Evolutionary conservation across 768 basidiomycete species (phyloP), one percentile per base, ranked within the genome.

Genomic region (Mrakia frigida): DNA sequence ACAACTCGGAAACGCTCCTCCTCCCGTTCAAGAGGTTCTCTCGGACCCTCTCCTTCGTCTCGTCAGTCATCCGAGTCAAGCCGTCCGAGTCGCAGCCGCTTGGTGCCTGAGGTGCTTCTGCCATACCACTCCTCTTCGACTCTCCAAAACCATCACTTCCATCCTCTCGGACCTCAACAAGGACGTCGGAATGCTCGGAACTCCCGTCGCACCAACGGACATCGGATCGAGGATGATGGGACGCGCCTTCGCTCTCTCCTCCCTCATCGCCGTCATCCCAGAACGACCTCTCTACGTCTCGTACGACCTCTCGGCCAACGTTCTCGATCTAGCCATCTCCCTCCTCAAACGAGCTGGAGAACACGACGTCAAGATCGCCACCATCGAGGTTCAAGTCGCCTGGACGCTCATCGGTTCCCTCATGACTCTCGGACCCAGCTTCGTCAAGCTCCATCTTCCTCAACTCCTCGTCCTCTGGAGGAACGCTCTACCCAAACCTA

Each of bases 381-480:
- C 88, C 18, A 86, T 92, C 41, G 94, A 96, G 81, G 89, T 97
- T 3, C 94, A 96, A 81, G 90, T 95, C 0, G 94, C 95, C 0
- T 98, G 97, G 97, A 94, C 90, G 18, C 85, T 91, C 50, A 92
- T 99, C 73, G 90, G 92, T 0, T 90, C 94, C 0, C 84, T 98
- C 39, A 94, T 98, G 92, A 88, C 90, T 3, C 89, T 97, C 10
- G 96, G 95, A 0, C 93, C 92, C 4, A 92, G 93, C 80, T 97
- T 98, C 79, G 94, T 98, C 72, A 90, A 93, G 25, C 88, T 93
- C 0, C 94, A 99, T 82, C 87, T 98, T 2, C 92, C 95, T 0
- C 96, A 98, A 80, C 86, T 98, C 25, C 87, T 98, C 56, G 93
- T 98, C 0, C 88, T 99, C 4, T 99, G 97, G 97, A 87, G 97